phyloP scores from a whole-genome alignment of 1,284 basidiomycete species.

The Ustilago nuda region DNA sequence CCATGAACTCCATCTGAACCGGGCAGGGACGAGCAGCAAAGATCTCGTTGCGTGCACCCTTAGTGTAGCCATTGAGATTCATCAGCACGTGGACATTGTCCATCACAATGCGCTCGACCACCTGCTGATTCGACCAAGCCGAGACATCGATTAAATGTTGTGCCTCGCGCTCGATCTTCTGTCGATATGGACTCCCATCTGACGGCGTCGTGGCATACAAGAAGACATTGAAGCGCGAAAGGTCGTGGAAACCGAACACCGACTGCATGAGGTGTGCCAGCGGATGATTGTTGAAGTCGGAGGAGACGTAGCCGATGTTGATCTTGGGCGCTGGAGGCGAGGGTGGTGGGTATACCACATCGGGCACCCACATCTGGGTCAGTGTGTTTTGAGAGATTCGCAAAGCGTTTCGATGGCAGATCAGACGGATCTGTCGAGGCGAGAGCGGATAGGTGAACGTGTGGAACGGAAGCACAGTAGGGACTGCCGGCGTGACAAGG shows the following conservation, averaged over 20 bases:
- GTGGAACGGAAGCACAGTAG: slow-evolving; percentile 76
- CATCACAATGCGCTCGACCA: slow-evolving; percentile 72
- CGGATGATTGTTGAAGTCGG: slow-evolving; percentile 77
- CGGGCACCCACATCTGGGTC: slow-evolving; percentile 73
- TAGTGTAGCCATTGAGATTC: slow-evolving; percentile 77
- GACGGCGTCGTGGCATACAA: slow-evolving; percentile 75
- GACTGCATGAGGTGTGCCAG: slow-evolving; percentile 77
- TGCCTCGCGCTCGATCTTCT: slow-evolving; percentile 73
- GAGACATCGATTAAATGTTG: slow-evolving; percentile 74
- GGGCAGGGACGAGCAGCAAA: slow-evolving; percentile 76
- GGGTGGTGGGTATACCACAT: slow-evolving; percentile 74
- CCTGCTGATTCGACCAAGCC: slow-evolving; percentile 71
- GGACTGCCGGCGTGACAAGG: slow-evolving; percentile 71
- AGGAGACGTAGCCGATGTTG: slow-evolving; percentile 76
- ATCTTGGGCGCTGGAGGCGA: slow-evolving; percentile 72
- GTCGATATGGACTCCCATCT: slow-evolving; percentile 74
- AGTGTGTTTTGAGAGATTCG: slow-evolving; percentile 74
- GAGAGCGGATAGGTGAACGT: slow-evolving; percentile 75
- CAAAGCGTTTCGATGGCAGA: slow-evolving; percentile 75
- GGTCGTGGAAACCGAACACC: slow-evolving; percentile 74
- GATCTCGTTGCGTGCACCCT: slow-evolving; percentile 76
- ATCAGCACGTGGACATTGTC: slow-evolving; percentile 75
- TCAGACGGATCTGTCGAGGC: slow-evolving; percentile 73
- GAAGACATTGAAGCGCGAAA: slow-evolving; percentile 72
- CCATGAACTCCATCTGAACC: slow-evolving; percentile 74